These are phyloP conservation scores for Fonsecaea nubica DNA, from an alignment of 2,329 filamentous ascomycete genomes.

Conservation along the genomic window DNA sequence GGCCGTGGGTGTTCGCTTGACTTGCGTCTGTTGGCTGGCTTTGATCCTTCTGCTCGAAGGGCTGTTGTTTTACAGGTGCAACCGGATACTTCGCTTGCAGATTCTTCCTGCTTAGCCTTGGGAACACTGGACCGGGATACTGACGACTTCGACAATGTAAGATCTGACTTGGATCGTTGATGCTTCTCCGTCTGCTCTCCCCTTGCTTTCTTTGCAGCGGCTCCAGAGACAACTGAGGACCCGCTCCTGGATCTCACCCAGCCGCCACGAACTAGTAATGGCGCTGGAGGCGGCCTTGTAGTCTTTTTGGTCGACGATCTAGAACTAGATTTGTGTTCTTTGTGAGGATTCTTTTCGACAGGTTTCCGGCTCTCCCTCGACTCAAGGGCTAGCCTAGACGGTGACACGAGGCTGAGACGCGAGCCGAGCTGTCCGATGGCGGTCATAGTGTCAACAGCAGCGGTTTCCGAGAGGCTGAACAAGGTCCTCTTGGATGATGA, in stretches of 20 bases:
- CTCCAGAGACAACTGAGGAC: conserved; percentile 34
- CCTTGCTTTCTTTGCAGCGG: conserved; percentile 24
- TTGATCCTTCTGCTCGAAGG: not conserved
- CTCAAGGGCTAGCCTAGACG: conserved; percentile 14
- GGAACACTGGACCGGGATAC: not conserved
- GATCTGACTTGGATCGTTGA: conserved; percentile 24
- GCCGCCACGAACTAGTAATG: conserved; percentile 34
- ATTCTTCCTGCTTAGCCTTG: conserved; percentile 10
- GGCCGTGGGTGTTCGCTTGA: conserved; percentile 12
- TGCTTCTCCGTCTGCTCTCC: conserved; percentile 21
- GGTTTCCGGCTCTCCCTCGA: conserved; percentile 4
- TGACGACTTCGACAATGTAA: conserved; percentile 10
- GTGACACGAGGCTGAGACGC: conserved; percentile 24
- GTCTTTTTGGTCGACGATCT: conserved; percentile 13
- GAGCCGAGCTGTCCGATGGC: conserved; percentile 39
- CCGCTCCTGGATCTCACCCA: conserved; percentile 39
- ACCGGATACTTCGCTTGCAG: not conserved
- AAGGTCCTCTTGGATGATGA: conserved; percentile 29
- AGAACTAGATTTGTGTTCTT: conserved; percentile 16
- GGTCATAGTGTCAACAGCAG: conserved; percentile 40
- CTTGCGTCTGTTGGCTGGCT: not conserved
- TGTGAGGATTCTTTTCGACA: conserved; percentile 21
- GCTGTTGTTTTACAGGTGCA: not conserved
- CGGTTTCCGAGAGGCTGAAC: conserved; percentile 37
- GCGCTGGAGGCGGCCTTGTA: conserved; percentile 25